phyloP scores from a whole-genome alignment of 768 basidiomycete species.

The Tricholoma flavovirens region DNA sequence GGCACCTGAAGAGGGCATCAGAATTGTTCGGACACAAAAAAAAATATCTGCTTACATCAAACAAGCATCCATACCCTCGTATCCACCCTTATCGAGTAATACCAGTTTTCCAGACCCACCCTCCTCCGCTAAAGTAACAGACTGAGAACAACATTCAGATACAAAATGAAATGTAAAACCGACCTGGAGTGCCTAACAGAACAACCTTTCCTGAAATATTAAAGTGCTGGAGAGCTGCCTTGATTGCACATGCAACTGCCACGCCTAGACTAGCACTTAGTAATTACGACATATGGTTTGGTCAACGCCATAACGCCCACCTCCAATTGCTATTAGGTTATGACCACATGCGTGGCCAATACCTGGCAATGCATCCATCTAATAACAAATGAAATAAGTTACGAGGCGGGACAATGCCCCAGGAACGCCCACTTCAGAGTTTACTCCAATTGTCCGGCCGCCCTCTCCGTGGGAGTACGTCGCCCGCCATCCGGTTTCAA shows the following conservation, averaged over 20 bases:
- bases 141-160: neutral
- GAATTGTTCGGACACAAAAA: neutral
- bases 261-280: conserved; percentile 39
- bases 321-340: conserved; percentile 74
- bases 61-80: conserved; percentile 72
- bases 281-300: neutral
- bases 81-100: conserved; percentile 66
- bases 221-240: conserved; percentile 53
- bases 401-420: neutral
- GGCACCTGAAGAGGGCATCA: conserved; percentile 51
- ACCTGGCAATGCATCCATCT: conserved; percentile 61
- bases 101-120: conserved; percentile 67
- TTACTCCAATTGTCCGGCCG: conserved; percentile 68
- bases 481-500: conserved; percentile 75
- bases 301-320: conserved; percentile 14
- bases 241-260: conserved; percentile 65
- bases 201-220: conserved; percentile 64
- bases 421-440: conserved; percentile 56
- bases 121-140: conserved; percentile 56
- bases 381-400: neutral
- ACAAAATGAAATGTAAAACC: conserved; percentile 2
- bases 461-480: conserved; percentile 58
- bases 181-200: conserved; percentile 76
- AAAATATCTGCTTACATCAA: conserved; percentile 48
- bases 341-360: conserved; percentile 78